Base-by-base conservation (phyloP, 129 eudicot species). In the Flaveria linearis region DNA sequence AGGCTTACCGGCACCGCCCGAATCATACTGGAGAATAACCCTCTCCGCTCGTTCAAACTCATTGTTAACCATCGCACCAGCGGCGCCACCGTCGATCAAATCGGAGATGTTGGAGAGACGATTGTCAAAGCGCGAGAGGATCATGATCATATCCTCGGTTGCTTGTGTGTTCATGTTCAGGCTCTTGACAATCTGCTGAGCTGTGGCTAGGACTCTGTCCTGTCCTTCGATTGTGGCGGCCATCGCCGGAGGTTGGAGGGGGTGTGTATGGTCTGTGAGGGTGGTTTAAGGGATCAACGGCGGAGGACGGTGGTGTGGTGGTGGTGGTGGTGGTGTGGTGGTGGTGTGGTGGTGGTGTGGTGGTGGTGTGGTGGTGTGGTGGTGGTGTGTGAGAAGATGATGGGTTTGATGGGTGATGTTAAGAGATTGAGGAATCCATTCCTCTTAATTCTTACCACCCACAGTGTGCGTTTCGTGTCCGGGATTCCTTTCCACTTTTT, bases 171-270 rank as follows among this genome's bases (percentile, higher is more conserved):
- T 84, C 10, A 85, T 81, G 77, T 86, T 83, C 12, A 92, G 83
- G n/a, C 84, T 75, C 80, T 89, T 86, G 4, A 92, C 96, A 74
- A 92, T 92, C 45, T 86, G 91, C 17, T 92, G 96, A 72, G 93
- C 98, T 18, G 96, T 83, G 2, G 98, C 98, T 18, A 92, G 26
- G n/a, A 92, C 88, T 69, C 89, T 87, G 9, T 92, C 96, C 55
- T 92, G 74, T 2, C 90, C 91, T 49, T 87, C 93, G 11, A 74
- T 75, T 23, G 88, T 78, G 76, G 93, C 76, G 75, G 91, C 87
- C 91, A 82, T 86, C 42, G 69, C 20, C 65, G 70, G 61, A 53
- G 4, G 1, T 15, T 52, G 36, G 18, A 52, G n/a, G 9, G 5
- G 47, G 12, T 16, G 8, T 46, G 69, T 13, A 12, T 4, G 12